Conservation (phyloP, 768 basidiomycete species). For the Agaricus sinodeliciosus region DNA sequence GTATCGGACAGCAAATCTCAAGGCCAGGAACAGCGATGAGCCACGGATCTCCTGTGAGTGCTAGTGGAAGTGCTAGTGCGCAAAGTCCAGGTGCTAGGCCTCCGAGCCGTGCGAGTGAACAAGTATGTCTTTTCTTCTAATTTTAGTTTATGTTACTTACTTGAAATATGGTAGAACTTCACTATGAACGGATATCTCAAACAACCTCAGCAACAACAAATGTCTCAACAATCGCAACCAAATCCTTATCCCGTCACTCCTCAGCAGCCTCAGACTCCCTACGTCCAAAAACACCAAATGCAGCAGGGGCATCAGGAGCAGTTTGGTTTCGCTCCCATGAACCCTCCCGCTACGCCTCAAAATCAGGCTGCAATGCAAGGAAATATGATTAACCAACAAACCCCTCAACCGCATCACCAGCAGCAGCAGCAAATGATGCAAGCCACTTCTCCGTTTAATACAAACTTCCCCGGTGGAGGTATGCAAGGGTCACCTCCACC, state of each 20-base stretch:
- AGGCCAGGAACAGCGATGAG: slow-evolving; percentile 14
- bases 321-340: slow-evolving; percentile 8
- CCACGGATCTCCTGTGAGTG: slow-evolving; percentile 13
- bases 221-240: background rate
- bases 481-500: slow-evolving; percentile 11
- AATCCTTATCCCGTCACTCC: slow-evolving; percentile 4
- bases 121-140: background rate
- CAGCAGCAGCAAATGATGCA: slow-evolving; percentile 8
- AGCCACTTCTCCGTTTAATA: slow-evolving; percentile 4
- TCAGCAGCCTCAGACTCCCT: slow-evolving; percentile 2
- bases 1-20: slow-evolving; percentile 9
- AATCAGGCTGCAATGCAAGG: slow-evolving; percentile 1
- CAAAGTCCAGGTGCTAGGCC: slow-evolving; percentile 11
- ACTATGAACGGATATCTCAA: slow-evolving; percentile 12
- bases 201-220: slow-evolving; percentile 8
- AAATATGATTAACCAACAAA: slow-evolving; percentile 1
- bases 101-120: slow-evolving; percentile 12
- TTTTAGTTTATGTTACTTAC: slow-evolving; percentile 2
- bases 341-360: background rate
- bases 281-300: background rate
- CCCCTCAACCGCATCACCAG: background rate
- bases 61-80: slow-evolving; percentile 9
- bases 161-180: background rate
- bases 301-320: background rate
- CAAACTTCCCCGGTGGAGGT: slow-evolving; percentile 1